Conservation (phyloP, 176 grass and related monocot species). For the Oryza glaberrima region DNA sequence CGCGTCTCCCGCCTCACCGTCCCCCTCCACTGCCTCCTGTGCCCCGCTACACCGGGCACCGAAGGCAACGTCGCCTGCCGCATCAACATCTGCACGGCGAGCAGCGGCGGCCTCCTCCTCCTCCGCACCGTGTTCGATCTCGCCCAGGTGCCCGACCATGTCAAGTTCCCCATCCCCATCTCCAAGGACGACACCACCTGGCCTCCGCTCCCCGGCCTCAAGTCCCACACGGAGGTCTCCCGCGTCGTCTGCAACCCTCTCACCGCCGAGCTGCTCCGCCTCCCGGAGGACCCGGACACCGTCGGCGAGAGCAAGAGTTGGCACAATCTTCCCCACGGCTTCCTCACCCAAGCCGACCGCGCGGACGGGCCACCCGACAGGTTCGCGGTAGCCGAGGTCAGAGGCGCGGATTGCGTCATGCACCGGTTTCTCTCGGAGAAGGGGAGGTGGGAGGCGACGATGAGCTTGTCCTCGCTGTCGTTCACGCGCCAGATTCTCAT, state of each 20-base stretch:
- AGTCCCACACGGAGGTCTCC: not conserved
- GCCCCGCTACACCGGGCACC: too few relatives aligned
- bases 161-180: too few relatives aligned
- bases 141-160: too few relatives aligned
- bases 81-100: not conserved
- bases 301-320: too few relatives aligned
- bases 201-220: too few relatives aligned
- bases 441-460: conserved; percentile 26
- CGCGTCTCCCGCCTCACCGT: not conserved
- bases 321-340: not conserved
- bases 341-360: conserved; percentile 18
- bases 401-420: too few relatives aligned
- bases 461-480: conserved; percentile 3
- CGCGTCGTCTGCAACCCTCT: conserved; percentile 34
- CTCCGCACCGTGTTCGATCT: too few relatives aligned
- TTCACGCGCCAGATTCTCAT: not conserved
- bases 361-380: conserved; percentile 11
- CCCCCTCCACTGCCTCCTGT: not conserved
- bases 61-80: too few relatives aligned
- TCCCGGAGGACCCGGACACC: conserved; percentile 24
- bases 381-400: conserved; percentile 36
- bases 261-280: conserved; percentile 29
- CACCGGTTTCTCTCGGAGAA: not conserved
- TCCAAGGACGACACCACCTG: too few relatives aligned
- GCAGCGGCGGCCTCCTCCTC: too few relatives aligned